These are phyloP conservation scores for Exsudoporus frostii DNA, from an alignment of 768 basidiomycete species.

Conservation along the genomic window DNA sequence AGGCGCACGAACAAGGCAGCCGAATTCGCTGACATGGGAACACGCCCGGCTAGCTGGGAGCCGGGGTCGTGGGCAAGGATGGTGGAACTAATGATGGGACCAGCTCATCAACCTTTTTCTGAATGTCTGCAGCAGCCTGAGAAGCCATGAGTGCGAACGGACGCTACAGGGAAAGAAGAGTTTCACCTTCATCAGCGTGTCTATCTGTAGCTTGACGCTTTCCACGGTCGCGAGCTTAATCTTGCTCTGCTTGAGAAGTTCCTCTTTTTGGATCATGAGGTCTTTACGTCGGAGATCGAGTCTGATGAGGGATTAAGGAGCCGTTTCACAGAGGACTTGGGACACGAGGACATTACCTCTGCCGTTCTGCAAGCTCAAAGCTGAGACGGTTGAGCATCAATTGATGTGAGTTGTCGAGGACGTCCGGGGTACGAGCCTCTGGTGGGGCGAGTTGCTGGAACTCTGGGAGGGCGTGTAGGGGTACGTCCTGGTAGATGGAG, in stretches of 20 bases:
- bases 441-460: slow-evolving; percentile 67
- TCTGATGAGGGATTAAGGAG: slow-evolving; percentile 37
- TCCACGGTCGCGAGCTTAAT: slow-evolving; percentile 70
- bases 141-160: slow-evolving; percentile 14
- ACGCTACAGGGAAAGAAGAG: slow-evolving; percentile 1
- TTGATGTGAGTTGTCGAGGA: slow-evolving; percentile 69
- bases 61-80: slow-evolving; percentile 27
- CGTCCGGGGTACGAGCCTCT: slow-evolving; percentile 59
- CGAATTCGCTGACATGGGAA: slow-evolving; percentile 3
- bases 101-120: slow-evolving; percentile 73
- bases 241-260: slow-evolving; percentile 77
- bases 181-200: slow-evolving; percentile 66
- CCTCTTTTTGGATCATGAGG: slow-evolving; percentile 67
- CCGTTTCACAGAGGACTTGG: slow-evolving; percentile 4
- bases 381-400: slow-evolving; percentile 84
- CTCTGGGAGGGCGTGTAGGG: slow-evolving; percentile 66
- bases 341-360: slow-evolving; percentile 51
- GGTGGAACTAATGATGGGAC: slow-evolving; percentile 42
- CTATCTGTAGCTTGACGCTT: slow-evolving; percentile 74
- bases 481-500: slow-evolving; percentile 85
- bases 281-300: slow-evolving; percentile 70
- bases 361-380: slow-evolving; percentile 85
- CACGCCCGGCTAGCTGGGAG: slow-evolving; percentile 14
- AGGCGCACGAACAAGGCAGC: not conserved
- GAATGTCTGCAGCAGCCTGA: slow-evolving; percentile 67